Conservation (phyloP, 2,329 filamentous ascomycete species). For the Moelleriella libera region DNA sequence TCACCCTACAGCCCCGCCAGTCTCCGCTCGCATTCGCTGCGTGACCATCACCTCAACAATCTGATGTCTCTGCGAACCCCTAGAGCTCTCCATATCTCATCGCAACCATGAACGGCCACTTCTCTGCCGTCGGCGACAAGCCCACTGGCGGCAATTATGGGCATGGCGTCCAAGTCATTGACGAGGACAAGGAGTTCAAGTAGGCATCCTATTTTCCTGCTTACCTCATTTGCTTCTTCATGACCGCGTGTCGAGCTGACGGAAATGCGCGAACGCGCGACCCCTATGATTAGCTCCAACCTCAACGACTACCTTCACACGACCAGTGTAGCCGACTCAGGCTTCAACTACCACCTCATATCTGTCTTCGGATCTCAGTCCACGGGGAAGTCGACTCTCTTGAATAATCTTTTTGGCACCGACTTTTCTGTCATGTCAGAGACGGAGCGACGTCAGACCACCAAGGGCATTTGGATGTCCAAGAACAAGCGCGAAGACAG, state of each 20-base stretch:
- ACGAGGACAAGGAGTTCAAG: constrained; percentile 91
- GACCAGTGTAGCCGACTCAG: constrained; percentile 69
- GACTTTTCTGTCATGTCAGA: constrained; percentile 98
- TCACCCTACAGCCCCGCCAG: no score
- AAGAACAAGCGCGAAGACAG: constrained; percentile 67
- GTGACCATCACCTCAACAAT: not conserved
- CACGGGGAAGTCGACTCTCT: constrained; percentile 91
- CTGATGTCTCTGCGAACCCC: not conserved
- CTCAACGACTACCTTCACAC: constrained; percentile 70
- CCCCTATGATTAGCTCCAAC: constrained; percentile 41
- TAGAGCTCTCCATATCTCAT: constrained; percentile 2
- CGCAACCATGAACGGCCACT: constrained; percentile 61
- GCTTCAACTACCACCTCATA: constrained; percentile 98
- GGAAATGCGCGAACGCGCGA: not conserved
- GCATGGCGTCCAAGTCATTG: constrained; percentile 93
- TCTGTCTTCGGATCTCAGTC: constrained; percentile 98
- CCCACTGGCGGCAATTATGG: constrained; percentile 57
- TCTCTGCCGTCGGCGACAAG: constrained; percentile 57
- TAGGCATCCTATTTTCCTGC: constrained; percentile 28
- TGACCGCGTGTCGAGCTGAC: not conserved
- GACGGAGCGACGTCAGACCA: constrained; percentile 84
- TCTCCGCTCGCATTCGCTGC: no score
- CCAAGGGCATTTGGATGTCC: constrained; percentile 99
- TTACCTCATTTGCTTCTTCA: constrained; percentile 5
- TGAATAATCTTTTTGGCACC: constrained; percentile 92